Evolutionary conservation across 345 rosid species (phyloP), one percentile per base, ranked within the genome.

Genomic region (Trapa bicornis): DNA sequence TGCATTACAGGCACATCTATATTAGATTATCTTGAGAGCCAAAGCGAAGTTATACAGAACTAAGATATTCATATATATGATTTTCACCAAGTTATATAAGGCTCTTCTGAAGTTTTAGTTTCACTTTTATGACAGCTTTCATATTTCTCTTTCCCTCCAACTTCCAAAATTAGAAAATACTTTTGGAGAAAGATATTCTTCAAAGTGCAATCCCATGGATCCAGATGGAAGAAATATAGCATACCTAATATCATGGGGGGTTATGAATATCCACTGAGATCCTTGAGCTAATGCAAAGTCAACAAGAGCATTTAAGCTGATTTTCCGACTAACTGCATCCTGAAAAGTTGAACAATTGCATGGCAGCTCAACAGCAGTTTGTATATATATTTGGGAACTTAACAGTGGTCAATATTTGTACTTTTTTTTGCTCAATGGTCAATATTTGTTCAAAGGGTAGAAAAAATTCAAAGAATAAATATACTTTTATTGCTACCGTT

Each of bases 311-410:
- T 91, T 95, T 77, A 94, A 75, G 82, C 97, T 94, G 74, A 94
- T 89, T 79, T 91, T 94, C 68, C 99, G 84, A 69, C 96, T 89
- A 39, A 94, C 95, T 2, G 99, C 97, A 83, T 94, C 99, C 97
- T 91, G 82, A 10, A 77, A 37, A 69, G 61, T 41, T 32, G 3
- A 37, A 38, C 8, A 64, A 29, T 22, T 2, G 43, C 56, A 58
- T 14, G 17, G 47, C 54, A 47, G 41, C 33, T 57, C 56, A 68
- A 73, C 57, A 35, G 37, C 61, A 65, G 63, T 22, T 22, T 22
- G 29, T 22, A 22, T 22, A 22, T 22, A 22, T 22, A 22, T 22
- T 22, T 22, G 29, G 29, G 29, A 22, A 22, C 29, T 22, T 22
- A 22, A 22, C 29, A 22, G 29, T 22, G 29, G 29, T 22, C 29